Evolutionary conservation across 768 basidiomycete species (phyloP).

Genomic region (Pluteus cervinus): DNA sequence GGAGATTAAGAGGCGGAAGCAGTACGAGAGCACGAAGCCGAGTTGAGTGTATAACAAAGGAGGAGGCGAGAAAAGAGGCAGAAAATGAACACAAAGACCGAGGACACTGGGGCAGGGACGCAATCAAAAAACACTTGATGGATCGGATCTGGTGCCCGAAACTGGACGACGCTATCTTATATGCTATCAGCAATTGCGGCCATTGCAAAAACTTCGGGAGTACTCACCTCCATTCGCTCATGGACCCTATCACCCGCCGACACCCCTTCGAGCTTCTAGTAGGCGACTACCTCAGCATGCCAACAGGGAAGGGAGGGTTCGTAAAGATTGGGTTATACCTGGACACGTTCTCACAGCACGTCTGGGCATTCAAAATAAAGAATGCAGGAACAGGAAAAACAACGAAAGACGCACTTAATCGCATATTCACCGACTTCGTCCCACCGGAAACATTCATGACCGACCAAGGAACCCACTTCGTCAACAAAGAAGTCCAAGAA

Average conservation of each 20-base stretch:
- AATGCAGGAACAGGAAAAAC: conserved; percentile 18
- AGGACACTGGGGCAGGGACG: conserved; percentile 29
- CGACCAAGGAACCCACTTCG: conserved; percentile 31
- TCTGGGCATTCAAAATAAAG: conserved; percentile 24
- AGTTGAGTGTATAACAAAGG: conserved; percentile 21
- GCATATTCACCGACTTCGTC: conserved; percentile 17
- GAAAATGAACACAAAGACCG: conserved; percentile 12
- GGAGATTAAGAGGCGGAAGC: conserved; percentile 15
- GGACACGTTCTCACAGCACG: conserved; percentile 22
- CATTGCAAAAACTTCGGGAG: conserved; percentile 24
- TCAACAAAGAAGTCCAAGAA: conserved; percentile 21
- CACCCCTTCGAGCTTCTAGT: conserved; percentile 35
- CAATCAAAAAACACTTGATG: conserved; percentile 21
- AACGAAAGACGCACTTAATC: conserved; percentile 12
- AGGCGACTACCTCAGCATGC: conserved; percentile 27
- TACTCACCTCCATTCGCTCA: conserved; percentile 23
- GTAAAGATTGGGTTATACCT: conserved; percentile 21
- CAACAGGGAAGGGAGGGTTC: conserved; percentile 24
- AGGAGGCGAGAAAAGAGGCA: conserved; percentile 18
- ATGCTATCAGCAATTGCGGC: conserved; percentile 18
- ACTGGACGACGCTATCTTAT: conserved; percentile 18
- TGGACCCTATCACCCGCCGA: conserved; percentile 27
- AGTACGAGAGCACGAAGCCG: conserved; percentile 10
- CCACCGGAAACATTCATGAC: conserved; percentile 27
- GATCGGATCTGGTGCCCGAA: conserved; percentile 21